Evolutionary conservation across 768 basidiomycete species (phyloP), one percentile per base, ranked within the genome.

Genomic region (Mycena vitilis): DNA sequence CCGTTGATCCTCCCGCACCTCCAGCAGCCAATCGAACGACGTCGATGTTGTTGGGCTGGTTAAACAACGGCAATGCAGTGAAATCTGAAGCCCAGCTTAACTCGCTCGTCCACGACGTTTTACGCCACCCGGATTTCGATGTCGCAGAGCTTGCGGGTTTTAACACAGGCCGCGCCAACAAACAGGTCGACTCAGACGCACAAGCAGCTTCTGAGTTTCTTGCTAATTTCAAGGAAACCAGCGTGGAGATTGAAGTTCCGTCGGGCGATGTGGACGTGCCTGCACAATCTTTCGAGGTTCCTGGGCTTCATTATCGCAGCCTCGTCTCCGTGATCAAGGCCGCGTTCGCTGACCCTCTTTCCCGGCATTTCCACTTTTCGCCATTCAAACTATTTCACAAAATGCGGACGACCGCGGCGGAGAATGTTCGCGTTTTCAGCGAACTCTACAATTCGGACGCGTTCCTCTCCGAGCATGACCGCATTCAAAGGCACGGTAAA

Each of bases 191-290:
- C 36, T 6, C 42, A 11, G 65, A 51, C 13, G 63, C 66, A n/a
- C 13, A 47, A 38, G 45, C 54, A 7, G 40, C 52, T 3, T 59
- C 63, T 11, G 71, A 72, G 12, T 23, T 73, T 73, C 37, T 51
- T 36, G 11, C 58, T 36, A 55, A 71, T 37, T 75, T 69, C 54
- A 49, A 69, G 20, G 53, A 71, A 25, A 49, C 68, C 3, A 54
- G 65, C 3, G 75, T 82, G 13, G 57, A 73, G 13, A 78, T 83
- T 9, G 42, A 59, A 1, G 60, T 83, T 0, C 81, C 80, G 0
- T 71, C 75, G 7, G 56, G 53, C 11, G 37, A 55, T 1, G 73
- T 74, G 40, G 65, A 59, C 4, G 59, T 67, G 1, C 69, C 76
- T 2, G 74, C 78, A 0, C 16, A n/a, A 1, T 55, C 16, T 1